Conservation (phyloP, 352 stramenopile genomes). For the Aphanomyces stellatus region DNA sequence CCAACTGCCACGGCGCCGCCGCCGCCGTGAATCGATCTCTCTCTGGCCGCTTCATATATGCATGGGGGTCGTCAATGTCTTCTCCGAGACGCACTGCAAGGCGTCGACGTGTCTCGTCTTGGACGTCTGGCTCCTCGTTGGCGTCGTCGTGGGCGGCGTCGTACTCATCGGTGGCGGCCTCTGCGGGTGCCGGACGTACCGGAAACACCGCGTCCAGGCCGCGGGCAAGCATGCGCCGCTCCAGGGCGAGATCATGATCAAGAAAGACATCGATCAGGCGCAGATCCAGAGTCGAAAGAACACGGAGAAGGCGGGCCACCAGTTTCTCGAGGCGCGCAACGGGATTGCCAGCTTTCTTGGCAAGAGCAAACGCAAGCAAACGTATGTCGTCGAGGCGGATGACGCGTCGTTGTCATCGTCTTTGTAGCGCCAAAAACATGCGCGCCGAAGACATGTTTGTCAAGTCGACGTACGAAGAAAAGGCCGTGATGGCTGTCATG, state of each 20-base stretch:
- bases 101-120: constrained; percentile 7
- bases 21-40: too few relatives aligned
- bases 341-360: constrained; percentile 44
- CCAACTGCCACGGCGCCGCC: too few relatives aligned
- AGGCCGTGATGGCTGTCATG: constrained; percentile 42
- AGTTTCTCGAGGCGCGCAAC: constrained; percentile 63
- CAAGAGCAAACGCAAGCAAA: not conserved
- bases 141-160: not conserved
- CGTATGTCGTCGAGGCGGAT: not conserved
- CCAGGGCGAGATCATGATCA: constrained; percentile 50
- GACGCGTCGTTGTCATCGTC: not conserved
- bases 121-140: constrained; percentile 1
- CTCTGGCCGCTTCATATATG: too few relatives aligned
- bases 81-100: constrained; percentile 5
- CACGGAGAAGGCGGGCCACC: constrained; percentile 47
- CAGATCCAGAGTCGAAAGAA: constrained; percentile 72
- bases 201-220: not conserved
- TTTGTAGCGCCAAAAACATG: not conserved
- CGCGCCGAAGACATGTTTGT: constrained; percentile 33
- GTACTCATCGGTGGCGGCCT: not conserved
- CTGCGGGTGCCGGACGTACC: not conserved
- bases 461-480: constrained; percentile 44
- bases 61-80: constrained; percentile 16
- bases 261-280: constrained; percentile 48
- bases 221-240: not conserved